A percentile compares a stretch with the other conserved stretches of the same genome.
Evolutionary conservation across 352 stramenopile species (phyloP).

Genomic region (Phytopythium chamaehyphon): DNA sequence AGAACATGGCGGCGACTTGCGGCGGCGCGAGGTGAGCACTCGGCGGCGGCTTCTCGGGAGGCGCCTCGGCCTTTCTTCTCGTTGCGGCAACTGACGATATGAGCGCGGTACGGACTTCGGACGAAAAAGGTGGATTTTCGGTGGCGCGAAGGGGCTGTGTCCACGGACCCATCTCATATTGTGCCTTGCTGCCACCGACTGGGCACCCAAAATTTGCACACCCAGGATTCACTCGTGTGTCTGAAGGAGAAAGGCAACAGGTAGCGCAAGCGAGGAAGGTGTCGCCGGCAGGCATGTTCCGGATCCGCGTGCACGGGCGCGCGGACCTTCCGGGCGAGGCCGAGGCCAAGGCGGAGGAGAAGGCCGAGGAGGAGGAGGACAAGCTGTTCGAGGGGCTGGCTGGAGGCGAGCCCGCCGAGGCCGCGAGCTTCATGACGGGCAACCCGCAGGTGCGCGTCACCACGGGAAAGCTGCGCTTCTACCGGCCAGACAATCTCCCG

Average conservation of each 20-base stretch:
- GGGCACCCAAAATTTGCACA: neutral
- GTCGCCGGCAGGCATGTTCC: conserved; percentile 52
- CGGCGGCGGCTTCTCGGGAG: neutral
- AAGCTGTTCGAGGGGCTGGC: conserved; percentile 12
- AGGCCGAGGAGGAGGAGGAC: conserved; percentile 32
- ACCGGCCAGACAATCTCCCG: conserved; percentile 51
- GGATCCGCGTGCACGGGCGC: conserved; percentile 72
- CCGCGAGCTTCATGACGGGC: conserved; percentile 60
- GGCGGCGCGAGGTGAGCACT: neutral
- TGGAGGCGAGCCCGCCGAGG: conserved; percentile 17
- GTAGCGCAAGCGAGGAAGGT: no score
- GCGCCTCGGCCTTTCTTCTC: neutral
- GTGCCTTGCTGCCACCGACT: conserved; percentile 1
- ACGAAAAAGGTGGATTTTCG: neutral
- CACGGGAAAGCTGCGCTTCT: conserved; percentile 80
- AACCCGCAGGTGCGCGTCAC: conserved; percentile 78
- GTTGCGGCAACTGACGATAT: neutral
- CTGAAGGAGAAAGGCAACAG: neutral
- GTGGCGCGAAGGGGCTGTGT: neutral
- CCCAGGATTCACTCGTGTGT: no score
- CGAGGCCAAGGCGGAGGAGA: conserved; percentile 29
- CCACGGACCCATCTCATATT: conserved; percentile 1
- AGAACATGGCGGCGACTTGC: conserved; percentile 20
- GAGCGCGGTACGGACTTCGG: neutral
- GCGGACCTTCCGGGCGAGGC: conserved; percentile 4